phyloP scores from a whole-genome alignment of 371 early-diverging fungal genomes.

The Mycotypha africana region DNA sequence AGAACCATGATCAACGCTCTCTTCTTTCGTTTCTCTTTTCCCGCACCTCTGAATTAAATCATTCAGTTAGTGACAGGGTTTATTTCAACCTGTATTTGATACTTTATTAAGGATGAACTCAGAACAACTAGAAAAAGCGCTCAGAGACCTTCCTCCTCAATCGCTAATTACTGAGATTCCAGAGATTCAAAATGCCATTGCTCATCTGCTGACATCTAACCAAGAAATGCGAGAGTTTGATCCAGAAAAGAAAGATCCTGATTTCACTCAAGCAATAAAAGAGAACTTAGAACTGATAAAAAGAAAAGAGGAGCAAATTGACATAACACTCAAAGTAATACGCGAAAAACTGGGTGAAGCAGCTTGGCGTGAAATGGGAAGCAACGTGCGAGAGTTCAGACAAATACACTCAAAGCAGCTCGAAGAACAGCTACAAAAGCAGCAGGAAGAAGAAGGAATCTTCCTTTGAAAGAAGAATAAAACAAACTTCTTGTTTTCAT shows the following conservation, averaged over 20 bases:
- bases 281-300: conserved; percentile 32
- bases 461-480: not conserved
- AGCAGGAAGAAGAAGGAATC: conserved; percentile 8
- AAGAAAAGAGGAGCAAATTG: conserved; percentile 31
- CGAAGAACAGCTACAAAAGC: not conserved
- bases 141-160: conserved; percentile 26
- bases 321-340: conserved; percentile 28
- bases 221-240: conserved; percentile 36
- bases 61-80: too few relatives aligned
- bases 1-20: too few relatives aligned
- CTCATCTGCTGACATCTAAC: conserved; percentile 32
- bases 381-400: conserved; percentile 31
- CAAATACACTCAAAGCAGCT: conserved; percentile 10
- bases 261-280: conserved; percentile 27
- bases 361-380: conserved; percentile 35
- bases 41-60: too few relatives aligned
- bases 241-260: conserved; percentile 22
- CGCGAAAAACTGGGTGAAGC: conserved; percentile 35
- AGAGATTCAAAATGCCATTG: conserved; percentile 34
- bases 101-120: conserved; percentile 13
- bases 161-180: conserved; percentile 38
- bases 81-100: too few relatives aligned
- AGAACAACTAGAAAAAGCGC: conserved; percentile 22
- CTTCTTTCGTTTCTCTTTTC: too few relatives aligned
- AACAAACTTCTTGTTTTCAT: not conserved